A percentile compares a stretch with the other conserved stretches of the same genome.
phyloP scores from a whole-genome alignment of 1,139 yeast genomes.

The Hemisphaericaspora subhashii region DNA sequence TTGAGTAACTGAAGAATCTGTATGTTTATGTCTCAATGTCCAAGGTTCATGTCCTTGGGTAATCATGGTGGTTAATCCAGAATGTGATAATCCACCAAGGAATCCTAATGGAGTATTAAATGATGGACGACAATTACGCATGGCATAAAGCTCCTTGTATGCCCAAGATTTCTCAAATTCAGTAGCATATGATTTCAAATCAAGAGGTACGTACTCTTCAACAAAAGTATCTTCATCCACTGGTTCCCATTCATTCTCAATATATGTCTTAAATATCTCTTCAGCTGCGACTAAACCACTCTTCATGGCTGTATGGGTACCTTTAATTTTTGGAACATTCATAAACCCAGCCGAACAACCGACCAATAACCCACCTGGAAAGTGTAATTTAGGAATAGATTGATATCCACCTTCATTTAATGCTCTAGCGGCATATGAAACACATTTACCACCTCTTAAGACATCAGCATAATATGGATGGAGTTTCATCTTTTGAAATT shows the following conservation, averaged over 20 bases:
- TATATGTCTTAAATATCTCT: conserved; percentile 59
- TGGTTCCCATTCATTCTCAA: conserved; percentile 42
- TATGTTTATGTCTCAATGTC: conserved; percentile 71
- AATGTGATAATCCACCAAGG: conserved; percentile 76
- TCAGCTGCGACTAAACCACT: conserved; percentile 96
- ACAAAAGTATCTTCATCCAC: conserved; percentile 52
- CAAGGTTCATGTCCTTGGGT: conserved; percentile 82
- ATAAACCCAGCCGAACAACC: conserved; percentile 96
- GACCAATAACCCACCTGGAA: conserved; percentile 94
- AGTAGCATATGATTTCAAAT: conserved; percentile 58
- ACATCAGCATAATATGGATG: conserved; percentile 83
- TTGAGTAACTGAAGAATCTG: conserved; percentile 73
- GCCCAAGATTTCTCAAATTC: conserved; percentile 81
- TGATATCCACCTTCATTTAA: conserved; percentile 95
- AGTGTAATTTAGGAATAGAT: conserved; percentile 81
- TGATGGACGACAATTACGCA: conserved; percentile 90
- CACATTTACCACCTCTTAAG: conserved; percentile 84
- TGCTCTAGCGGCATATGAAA: conserved; percentile 94
- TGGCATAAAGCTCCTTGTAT: conserved; percentile 72
- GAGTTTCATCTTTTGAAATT: conserved; percentile 88
- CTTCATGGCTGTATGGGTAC: conserved; percentile 97
- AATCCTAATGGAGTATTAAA: conserved; percentile 72
- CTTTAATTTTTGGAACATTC: conserved; percentile 96
- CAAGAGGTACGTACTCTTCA: conserved; percentile 42
- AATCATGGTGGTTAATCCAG: conserved; percentile 81